phyloP scores from a whole-genome alignment of 2,329 filamentous ascomycete species.

The Aspergillus viridinutans region DNA sequence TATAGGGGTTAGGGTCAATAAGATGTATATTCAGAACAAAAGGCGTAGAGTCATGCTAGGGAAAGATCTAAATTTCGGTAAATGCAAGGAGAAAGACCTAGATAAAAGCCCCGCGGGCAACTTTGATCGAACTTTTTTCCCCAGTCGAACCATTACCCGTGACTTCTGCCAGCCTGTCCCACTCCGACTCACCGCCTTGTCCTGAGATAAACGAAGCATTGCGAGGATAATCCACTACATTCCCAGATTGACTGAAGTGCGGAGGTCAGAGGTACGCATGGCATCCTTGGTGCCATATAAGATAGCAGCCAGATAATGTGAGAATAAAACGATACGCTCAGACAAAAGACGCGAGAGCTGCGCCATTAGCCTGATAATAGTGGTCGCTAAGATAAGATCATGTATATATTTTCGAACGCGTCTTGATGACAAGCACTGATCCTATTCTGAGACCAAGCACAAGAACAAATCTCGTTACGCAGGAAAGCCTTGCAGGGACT shows the following conservation, averaged over 20 bases:
- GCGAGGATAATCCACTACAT: not conserved
- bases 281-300: not conserved
- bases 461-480: not conserved
- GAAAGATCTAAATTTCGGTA: not conserved
- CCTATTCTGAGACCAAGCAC: not conserved
- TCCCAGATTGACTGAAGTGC: not conserved
- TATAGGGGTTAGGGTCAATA: constrained; percentile 1
- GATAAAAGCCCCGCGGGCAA: constrained; percentile 7
- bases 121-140: constrained; percentile 9
- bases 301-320: not conserved
- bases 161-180: constrained; percentile 1
- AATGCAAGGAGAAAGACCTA: not conserved
- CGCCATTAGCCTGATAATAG: not conserved
- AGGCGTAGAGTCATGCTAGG: not conserved
- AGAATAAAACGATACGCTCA: not conserved
- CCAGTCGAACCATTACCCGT: constrained; percentile 14
- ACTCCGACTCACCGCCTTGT: constrained; percentile 11
- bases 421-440: not conserved
- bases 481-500: not conserved
- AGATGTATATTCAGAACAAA: not conserved
- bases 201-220: not conserved
- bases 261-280: not conserved
- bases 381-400: not conserved
- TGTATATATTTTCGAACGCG: not conserved
- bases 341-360: not conserved